Percentiles rank a stretch among this genome's conserved stretches.
phyloP scores from a whole-genome alignment of 495 filamentous ascomycete genomes.

The Glonium stellatum region DNA sequence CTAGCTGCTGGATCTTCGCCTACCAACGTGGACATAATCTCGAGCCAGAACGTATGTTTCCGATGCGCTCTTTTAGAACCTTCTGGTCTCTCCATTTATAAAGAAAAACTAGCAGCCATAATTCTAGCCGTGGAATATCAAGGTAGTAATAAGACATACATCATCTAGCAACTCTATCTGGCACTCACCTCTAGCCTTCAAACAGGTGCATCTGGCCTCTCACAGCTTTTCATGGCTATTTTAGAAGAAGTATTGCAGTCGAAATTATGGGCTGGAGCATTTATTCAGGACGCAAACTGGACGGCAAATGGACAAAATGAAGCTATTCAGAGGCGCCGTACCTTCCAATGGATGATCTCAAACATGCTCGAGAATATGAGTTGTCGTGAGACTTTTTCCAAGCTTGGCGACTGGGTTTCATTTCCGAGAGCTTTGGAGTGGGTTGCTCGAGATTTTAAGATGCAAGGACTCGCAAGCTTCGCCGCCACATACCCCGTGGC shows the following conservation, averaged over 20 bases:
- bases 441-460: conserved; percentile 21
- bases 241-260: conserved; percentile 31
- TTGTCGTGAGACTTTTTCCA: conserved; percentile 31
- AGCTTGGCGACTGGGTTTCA: conserved; percentile 25
- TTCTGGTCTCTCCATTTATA: conserved; percentile 25
- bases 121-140: conserved; percentile 19
- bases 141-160: conserved; percentile 30
- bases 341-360: conserved; percentile 29
- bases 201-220: conserved; percentile 27
- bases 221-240: conserved; percentile 35
- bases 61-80: conserved; percentile 17
- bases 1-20: conserved; percentile 12
- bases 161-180: conserved; percentile 29
- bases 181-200: conserved; percentile 21
- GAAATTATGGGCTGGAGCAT: conserved; percentile 32
- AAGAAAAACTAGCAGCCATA: conserved; percentile 23
- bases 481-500: conserved; percentile 35
- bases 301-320: conserved; percentile 6
- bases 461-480: conserved; percentile 26
- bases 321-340: conserved; percentile 19
- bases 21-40: conserved; percentile 11
- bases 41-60: conserved; percentile 22
- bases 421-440: conserved; percentile 25
- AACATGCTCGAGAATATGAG: conserved; percentile 19
- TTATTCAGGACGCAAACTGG: conserved; percentile 25